Base-by-base conservation (phyloP, 2,329 filamentous ascomycete genomes). In the Penicillium sp. region DNA sequence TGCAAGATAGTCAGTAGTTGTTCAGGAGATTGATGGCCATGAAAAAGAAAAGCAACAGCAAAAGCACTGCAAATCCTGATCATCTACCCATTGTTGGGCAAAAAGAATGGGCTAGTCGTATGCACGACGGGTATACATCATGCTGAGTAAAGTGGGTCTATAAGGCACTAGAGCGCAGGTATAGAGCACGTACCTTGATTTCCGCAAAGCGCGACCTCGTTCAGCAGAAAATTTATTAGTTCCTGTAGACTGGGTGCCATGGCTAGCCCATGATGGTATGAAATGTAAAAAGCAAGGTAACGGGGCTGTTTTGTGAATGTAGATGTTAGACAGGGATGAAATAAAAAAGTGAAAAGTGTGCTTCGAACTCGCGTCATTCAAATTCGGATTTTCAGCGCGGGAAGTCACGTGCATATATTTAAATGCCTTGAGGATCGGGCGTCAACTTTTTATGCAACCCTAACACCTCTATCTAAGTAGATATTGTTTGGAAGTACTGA, bases 141-240 rank as follows among this genome's bases (percentile, higher is more conserved):
- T 46, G 29, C 51, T 44, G 44, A 50, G 24, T 46, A 56, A 54
- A 59, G 51, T 54, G 58, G 54, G 51, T 59, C 52, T 55, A 16
- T 20, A 16, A 34, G 31, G 31, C 31, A 18, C 31, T 34, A 18
- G 16, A 34, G 16, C 6, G 31, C 31, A 32, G 44, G 46, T 28
- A 41, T 18, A 49, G 46, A 52, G 42, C 44, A 71, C 77, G 58
- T 69, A 82, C 80, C 81, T 72, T 75, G 70, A 42, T 73, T 72
- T 53, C 80, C 79, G 54, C 74, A 74, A 38, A 82, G 71, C 20
- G 80, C 80, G 62, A 84, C 75, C 64, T 81, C 76, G 49, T 76
- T 74, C 39, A 83, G 68, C 46, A 84, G 60, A 65, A 74, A 77
- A 59, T 81, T 74, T 51, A 83, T 72, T 54, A 84, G 66, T 40